Evolutionary conservation across 2,329 filamentous ascomycete species (phyloP).

Genomic region (Saccharata proteae): DNA sequence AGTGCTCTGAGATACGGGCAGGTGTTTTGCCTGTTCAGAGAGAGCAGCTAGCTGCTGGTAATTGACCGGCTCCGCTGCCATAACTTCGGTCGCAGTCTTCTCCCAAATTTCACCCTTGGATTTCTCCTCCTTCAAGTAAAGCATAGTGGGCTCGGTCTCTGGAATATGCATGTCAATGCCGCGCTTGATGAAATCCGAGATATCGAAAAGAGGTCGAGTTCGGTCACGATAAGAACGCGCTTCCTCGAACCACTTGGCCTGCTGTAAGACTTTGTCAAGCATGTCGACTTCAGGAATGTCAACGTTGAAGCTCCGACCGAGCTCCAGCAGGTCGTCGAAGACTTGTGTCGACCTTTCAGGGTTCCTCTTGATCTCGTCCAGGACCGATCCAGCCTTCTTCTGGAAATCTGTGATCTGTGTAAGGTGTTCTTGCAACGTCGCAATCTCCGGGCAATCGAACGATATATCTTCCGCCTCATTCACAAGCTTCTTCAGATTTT

Average conservation of each 20-base stretch:
- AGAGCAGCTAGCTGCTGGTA: constrained; percentile 91
- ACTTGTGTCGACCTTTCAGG: constrained; percentile 17
- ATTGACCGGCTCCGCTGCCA: constrained; percentile 81
- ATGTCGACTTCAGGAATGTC: constrained; percentile 81
- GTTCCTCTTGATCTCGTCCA: constrained; percentile 1
- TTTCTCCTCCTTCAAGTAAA: constrained; percentile 63
- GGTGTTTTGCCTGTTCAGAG: constrained; percentile 64
- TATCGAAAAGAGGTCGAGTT: constrained; percentile 64
- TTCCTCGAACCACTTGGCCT: constrained; percentile 79
- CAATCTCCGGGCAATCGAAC: constrained; percentile 89
- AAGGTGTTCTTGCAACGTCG: constrained; percentile 71
- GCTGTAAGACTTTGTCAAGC: constrained; percentile 67
- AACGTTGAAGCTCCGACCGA: constrained; percentile 79
- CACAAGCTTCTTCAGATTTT: constrained; percentile 77
- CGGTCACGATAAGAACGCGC: constrained; percentile 53
- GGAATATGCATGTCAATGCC: constrained; percentile 68
- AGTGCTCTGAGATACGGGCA: constrained; percentile 76
- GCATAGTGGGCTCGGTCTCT: constrained; percentile 66
- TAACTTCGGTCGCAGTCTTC: constrained; percentile 80
- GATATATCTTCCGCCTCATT: constrained; percentile 73
- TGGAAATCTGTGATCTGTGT: constrained; percentile 79
- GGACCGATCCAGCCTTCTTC: constrained; percentile 56
- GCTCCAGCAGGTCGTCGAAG: constrained; percentile 81
- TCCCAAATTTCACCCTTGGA: constrained; percentile 79
- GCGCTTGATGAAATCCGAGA: constrained; percentile 64